Evolutionary conservation across 306 rosid genomes (phyloP).

Genomic region (Lathyrus aphaca): DNA sequence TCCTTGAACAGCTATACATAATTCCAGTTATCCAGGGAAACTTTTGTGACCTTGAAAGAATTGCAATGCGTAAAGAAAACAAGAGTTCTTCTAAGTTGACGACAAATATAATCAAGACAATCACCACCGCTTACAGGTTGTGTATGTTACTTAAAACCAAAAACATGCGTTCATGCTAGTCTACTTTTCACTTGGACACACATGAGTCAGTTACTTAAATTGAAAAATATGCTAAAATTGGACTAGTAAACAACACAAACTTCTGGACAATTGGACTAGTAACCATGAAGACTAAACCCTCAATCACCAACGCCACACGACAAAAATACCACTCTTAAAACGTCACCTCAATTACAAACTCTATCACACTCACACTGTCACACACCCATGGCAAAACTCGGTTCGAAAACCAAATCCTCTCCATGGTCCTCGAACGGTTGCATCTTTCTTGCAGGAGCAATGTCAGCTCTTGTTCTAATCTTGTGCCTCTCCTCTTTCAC

Average conservation of each 20-base stretch:
- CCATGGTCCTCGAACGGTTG: background rate
- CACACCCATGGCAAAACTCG: constrained; percentile 10
- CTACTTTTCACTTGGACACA: background rate
- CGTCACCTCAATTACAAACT: background rate
- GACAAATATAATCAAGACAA: background rate
- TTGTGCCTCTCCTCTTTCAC: constrained; percentile 11
- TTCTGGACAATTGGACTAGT: background rate
- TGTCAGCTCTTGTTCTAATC: background rate
- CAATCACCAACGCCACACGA: no score
- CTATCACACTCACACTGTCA: background rate
- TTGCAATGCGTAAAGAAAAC: background rate
- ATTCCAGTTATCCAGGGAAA: no score
- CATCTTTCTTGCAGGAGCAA: constrained; percentile 20
- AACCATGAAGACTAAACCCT: background rate
- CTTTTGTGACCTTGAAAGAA: background rate
- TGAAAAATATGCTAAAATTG: background rate
- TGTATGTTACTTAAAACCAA: constrained; percentile 2
- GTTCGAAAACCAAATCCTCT: constrained; percentile 22
- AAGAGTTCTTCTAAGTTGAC: constrained; percentile 2
- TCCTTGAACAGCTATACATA: no score
- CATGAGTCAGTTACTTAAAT: background rate
- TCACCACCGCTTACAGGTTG: constrained; percentile 8
- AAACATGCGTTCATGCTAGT: background rate
- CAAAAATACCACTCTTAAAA: background rate
- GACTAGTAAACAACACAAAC: background rate